phyloP scores from a whole-genome alignment of 495 filamentous ascomycete species.

The Penicillium desertorum region DNA sequence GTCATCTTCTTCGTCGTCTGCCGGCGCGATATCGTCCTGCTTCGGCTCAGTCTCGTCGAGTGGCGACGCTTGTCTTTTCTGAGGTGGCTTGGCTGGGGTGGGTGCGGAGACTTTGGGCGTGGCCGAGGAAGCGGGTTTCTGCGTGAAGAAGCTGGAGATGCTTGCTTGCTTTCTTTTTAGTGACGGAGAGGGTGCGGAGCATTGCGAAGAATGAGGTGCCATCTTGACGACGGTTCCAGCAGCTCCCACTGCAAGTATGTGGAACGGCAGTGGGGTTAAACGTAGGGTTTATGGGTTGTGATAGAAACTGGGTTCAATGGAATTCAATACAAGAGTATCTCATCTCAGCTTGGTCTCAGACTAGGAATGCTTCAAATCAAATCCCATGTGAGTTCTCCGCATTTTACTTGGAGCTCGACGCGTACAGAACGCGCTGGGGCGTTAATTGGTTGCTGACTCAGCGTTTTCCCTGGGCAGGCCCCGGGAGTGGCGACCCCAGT shows the following conservation, averaged over 20 bases:
- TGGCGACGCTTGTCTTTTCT: constrained; percentile 20
- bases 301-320: background rate
- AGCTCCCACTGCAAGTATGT: background rate
- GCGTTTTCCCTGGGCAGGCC: background rate
- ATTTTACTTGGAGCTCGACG: constrained; percentile 14
- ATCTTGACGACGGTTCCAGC: constrained; percentile 18
- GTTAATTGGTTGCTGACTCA: constrained; percentile 31
- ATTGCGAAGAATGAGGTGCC: constrained; percentile 42
- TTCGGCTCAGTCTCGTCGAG: constrained; percentile 16
- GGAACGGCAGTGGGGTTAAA: background rate
- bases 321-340: background rate
- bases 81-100: constrained; percentile 13
- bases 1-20: constrained; percentile 25
- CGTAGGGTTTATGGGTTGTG: background rate
- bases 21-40: constrained; percentile 16
- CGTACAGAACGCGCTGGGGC: constrained; percentile 18
- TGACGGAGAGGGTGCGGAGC: constrained; percentile 41
- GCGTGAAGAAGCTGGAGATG: constrained; percentile 84
- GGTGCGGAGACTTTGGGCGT: constrained; percentile 16
- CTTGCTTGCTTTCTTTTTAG: constrained; percentile 68
- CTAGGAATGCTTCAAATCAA: background rate
- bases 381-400: background rate
- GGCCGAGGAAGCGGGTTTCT: constrained; percentile 46
- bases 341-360: background rate
- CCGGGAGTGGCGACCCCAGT: too few species aligned